A percentile compares a stretch with the other conserved stretches of the same genome.
phyloP scores from a whole-genome alignment of 2,329 filamentous ascomycete genomes.

The Scytalidium sp. region DNA sequence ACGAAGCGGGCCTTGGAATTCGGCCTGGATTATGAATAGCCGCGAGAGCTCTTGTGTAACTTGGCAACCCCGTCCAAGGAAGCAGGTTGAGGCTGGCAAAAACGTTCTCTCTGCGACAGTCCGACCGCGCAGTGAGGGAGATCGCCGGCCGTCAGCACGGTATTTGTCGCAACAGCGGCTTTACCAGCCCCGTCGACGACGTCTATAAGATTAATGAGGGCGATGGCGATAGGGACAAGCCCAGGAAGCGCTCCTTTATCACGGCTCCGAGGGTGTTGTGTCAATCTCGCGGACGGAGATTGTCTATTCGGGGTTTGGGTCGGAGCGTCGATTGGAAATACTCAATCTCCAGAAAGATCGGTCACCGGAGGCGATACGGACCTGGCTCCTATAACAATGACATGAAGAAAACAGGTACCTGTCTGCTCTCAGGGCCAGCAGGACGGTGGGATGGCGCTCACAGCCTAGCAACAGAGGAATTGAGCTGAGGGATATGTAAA shows the following conservation, averaged over 20 bases:
- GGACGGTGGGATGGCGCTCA: not conserved
- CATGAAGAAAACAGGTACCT: not conserved
- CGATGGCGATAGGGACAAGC: not conserved
- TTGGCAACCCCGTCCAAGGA: slow-evolving; percentile 10
- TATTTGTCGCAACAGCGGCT: not conserved
- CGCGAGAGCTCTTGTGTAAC: slow-evolving; percentile 10
- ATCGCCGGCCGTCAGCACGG: not conserved
- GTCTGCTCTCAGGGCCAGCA: not conserved
- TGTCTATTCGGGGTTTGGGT: not conserved
- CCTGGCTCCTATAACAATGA: not conserved
- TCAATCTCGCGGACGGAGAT: not conserved
- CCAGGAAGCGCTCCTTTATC: not conserved
- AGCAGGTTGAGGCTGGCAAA: not conserved
- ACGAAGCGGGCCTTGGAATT: not conserved
- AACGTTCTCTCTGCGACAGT: not conserved
- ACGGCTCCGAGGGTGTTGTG: not conserved
- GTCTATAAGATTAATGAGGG: not conserved
- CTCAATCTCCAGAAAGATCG: not conserved
- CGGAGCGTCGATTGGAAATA: not conserved
- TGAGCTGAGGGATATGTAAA: not conserved
- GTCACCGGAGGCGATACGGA: not conserved
- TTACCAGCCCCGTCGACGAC: not conserved
- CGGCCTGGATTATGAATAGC: not conserved
- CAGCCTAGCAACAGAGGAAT: not conserved
- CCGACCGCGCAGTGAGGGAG: not conserved